phyloP scores from a whole-genome alignment of 1,284 basidiomycete genomes.

The Austroboletus niveus region DNA sequence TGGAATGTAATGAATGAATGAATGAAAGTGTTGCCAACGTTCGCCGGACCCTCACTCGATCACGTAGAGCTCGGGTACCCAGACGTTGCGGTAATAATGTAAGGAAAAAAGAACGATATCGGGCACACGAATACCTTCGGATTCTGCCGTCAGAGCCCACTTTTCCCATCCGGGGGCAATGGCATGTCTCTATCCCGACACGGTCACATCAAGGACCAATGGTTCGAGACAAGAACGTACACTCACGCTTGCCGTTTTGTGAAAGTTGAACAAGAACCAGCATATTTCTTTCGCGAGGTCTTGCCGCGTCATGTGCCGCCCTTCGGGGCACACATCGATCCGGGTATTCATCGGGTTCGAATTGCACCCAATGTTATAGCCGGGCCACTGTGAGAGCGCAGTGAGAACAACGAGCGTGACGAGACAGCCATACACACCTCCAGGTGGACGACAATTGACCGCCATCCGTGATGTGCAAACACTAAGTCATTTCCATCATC shows the following conservation, averaged over 20 bases:
- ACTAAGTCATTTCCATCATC: constrained; percentile 23
- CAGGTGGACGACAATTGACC: constrained; percentile 20
- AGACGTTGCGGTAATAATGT: constrained; percentile 27
- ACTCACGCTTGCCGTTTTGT: constrained; percentile 16
- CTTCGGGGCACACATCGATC: constrained; percentile 11
- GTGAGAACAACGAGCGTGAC: neutral
- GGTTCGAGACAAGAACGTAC: neutral
- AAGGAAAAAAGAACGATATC: constrained; percentile 27
- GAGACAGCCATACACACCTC: constrained; percentile 12
- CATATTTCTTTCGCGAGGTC: constrained; percentile 19
- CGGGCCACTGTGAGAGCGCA: constrained; percentile 25
- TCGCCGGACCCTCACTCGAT: constrained; percentile 19
- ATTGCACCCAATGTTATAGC: constrained; percentile 9
- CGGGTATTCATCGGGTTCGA: constrained; percentile 11
- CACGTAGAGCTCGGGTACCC: constrained; percentile 32
- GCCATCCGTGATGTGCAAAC: constrained; percentile 20
- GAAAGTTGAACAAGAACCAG: constrained; percentile 12
- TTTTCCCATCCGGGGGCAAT: constrained; percentile 14
- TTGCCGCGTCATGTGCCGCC: constrained; percentile 20
- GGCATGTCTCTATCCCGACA: constrained; percentile 9
- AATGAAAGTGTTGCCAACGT: too few relatives aligned
- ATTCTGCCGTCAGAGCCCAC: constrained; percentile 20
- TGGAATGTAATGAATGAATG: too few relatives aligned
- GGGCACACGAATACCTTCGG: constrained; percentile 15
- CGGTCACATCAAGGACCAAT: too few relatives aligned